Evolutionary conservation across 768 basidiomycete species (phyloP).

Genomic region (Paxillus involutus): DNA sequence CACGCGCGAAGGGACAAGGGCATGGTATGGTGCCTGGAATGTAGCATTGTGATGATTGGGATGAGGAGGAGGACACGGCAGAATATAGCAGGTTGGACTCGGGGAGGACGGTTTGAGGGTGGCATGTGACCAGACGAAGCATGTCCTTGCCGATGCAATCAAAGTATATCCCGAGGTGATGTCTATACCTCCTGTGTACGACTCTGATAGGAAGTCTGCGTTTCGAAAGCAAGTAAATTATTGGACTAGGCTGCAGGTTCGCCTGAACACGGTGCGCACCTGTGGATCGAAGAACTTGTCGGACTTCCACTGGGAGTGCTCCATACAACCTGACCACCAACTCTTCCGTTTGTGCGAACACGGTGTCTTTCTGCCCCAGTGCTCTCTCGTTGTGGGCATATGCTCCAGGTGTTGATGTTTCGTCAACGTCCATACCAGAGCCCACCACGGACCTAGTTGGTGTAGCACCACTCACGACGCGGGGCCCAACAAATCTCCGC

Average conservation of each 20-base stretch:
- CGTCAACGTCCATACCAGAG: slow-evolving; percentile 71
- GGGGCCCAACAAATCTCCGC: slow-evolving; percentile 25
- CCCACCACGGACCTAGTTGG: slow-evolving; percentile 32
- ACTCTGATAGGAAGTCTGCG: slow-evolving; percentile 70
- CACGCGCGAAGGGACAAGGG: slow-evolving; percentile 62
- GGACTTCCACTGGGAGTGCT: slow-evolving; percentile 70
- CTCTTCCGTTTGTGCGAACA: slow-evolving; percentile 77
- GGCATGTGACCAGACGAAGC: slow-evolving; percentile 85
- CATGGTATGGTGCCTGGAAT: slow-evolving; percentile 48
- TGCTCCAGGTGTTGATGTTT: slow-evolving; percentile 41
- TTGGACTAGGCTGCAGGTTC: not conserved
- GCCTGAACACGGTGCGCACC: slow-evolving; percentile 37
- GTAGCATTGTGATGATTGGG: slow-evolving; percentile 43
- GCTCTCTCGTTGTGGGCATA: slow-evolving; percentile 38
- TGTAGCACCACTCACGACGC: slow-evolving; percentile 16
- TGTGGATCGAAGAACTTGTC: slow-evolving; percentile 65
- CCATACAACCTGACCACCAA: slow-evolving; percentile 67
- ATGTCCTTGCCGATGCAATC: slow-evolving; percentile 67
- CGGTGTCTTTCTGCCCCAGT: slow-evolving; percentile 29
- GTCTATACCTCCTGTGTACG: slow-evolving; percentile 72
- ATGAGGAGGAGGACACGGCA: slow-evolving; percentile 60
- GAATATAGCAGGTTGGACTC: slow-evolving; percentile 78
- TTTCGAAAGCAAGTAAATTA: not conserved
- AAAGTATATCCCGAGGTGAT: slow-evolving; percentile 72
- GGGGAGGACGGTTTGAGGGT: slow-evolving; percentile 58